phyloP scores from a whole-genome alignment of 495 filamentous ascomycete genomes.

The Hypomontagnella monticulosa region DNA sequence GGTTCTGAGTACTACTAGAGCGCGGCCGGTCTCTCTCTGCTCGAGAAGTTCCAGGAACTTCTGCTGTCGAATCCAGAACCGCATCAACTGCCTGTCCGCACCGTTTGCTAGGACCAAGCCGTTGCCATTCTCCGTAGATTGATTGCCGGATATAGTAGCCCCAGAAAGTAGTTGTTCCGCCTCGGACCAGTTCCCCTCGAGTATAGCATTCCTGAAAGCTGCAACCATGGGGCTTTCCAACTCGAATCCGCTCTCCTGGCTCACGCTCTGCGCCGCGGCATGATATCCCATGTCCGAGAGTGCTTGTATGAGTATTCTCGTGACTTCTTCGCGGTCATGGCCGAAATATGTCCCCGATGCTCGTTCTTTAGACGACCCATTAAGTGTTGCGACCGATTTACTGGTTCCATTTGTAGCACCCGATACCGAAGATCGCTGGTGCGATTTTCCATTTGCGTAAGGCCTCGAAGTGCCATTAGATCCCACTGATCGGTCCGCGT shows the following conservation, averaged over 20 bases:
- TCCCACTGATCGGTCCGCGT: slow-evolving; percentile 33
- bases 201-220: slow-evolving; percentile 81
- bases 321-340: slow-evolving; percentile 93
- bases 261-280: slow-evolving; percentile 75
- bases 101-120: slow-evolving; percentile 59
- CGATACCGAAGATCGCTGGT: slow-evolving; percentile 25
- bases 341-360: slow-evolving; percentile 63
- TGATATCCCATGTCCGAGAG: slow-evolving; percentile 87
- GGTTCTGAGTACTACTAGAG: slow-evolving; percentile 80
- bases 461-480: slow-evolving; percentile 43
- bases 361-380: slow-evolving; percentile 49
- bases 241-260: slow-evolving; percentile 85
- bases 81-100: slow-evolving; percentile 57
- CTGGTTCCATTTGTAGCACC: slow-evolving; percentile 49
- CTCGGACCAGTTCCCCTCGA: slow-evolving; percentile 83
- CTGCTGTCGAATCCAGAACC: slow-evolving; percentile 86
- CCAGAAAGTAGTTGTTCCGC: slow-evolving; percentile 85
- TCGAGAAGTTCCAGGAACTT: slow-evolving; percentile 96
- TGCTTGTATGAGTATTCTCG: slow-evolving; percentile 90
- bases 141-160: slow-evolving; percentile 58
- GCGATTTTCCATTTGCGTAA: slow-evolving; percentile 43
- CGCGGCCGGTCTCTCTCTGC: slow-evolving; percentile 72
- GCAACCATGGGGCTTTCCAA: slow-evolving; percentile 87
- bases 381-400: slow-evolving; percentile 47
- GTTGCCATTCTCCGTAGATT: slow-evolving; percentile 53